Conservation (phyloP, 768 basidiomycete species). For the Lentinula lateritia region DNA sequence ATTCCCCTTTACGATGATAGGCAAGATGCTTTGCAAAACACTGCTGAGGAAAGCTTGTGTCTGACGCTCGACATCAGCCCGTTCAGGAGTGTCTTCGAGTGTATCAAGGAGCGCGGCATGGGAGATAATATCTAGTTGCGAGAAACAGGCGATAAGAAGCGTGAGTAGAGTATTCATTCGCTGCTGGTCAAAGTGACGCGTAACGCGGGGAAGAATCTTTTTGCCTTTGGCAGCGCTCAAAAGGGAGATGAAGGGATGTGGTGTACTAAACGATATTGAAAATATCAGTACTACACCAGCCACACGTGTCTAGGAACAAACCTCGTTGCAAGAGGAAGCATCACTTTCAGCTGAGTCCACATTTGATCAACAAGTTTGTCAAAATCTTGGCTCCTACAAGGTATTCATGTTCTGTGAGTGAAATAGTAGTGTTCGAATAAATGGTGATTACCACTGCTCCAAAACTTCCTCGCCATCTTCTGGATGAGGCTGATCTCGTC, state of each 20-base stretch:
- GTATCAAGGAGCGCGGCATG: conserved; percentile 70
- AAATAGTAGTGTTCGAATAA: neutral
- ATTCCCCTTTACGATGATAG: conserved; percentile 72
- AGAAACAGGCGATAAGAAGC: conserved; percentile 90
- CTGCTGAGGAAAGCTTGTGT: conserved; percentile 85
- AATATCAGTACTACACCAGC: neutral
- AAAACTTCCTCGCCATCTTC: conserved; percentile 48
- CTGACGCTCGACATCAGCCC: conserved; percentile 75
- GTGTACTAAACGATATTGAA: conserved; percentile 47
- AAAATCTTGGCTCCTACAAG: conserved; percentile 51
- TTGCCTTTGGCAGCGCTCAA: conserved; percentile 89
- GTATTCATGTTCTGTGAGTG: neutral
- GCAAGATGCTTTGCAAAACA: conserved; percentile 82
- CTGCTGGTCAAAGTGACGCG: conserved; percentile 72
- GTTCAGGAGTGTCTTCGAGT: conserved; percentile 53
- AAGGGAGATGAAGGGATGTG: conserved; percentile 95
- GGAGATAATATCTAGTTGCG: conserved; percentile 86
- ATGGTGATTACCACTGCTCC: conserved; percentile 39
- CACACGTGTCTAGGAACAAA: conserved; percentile 23
- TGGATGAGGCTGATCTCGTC: conserved; percentile 67
- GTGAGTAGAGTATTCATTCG: conserved; percentile 86
- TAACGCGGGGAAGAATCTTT: conserved; percentile 81
- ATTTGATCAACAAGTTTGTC: conserved; percentile 58
- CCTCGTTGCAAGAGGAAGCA: conserved; percentile 93
- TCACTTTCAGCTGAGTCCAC: conserved; percentile 81